A percentile compares a stretch with the other conserved stretches of the same genome.
These are phyloP conservation scores for Colletotrichum sojae DNA, from an alignment of 2,329 filamentous ascomycete species.

Conservation along the genomic window DNA sequence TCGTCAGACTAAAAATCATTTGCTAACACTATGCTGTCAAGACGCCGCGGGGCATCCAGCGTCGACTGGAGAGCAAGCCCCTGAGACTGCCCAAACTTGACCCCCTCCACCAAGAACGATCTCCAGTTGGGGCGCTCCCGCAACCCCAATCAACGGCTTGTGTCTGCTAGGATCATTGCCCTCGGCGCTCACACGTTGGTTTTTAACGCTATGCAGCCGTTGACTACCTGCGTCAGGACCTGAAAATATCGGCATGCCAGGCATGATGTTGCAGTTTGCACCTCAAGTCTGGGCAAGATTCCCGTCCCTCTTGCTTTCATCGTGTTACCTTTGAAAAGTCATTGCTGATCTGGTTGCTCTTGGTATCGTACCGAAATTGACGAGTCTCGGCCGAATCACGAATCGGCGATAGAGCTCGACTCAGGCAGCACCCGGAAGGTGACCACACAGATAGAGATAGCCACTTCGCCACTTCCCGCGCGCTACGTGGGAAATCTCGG, in stretches of 20 bases:
- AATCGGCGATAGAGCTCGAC: neutral
- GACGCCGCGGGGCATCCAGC: conserved; percentile 15
- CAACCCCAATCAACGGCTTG: conserved; percentile 27
- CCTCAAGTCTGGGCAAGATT: neutral
- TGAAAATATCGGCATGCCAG: neutral
- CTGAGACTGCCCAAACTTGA: conserved; percentile 24
- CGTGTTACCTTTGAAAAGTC: neutral
- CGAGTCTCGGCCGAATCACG: neutral
- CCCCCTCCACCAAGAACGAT: conserved; percentile 30
- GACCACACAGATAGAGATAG: too few species aligned
- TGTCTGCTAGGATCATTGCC: neutral
- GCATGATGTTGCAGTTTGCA: neutral
- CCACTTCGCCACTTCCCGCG: conserved; percentile 23
- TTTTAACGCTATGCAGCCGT: neutral
- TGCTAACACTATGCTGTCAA: conserved; percentile 32
- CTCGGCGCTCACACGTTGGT: conserved; percentile 2
- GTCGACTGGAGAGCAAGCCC: conserved; percentile 14
- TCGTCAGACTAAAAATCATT: conserved; percentile 24
- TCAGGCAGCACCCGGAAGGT: conserved; percentile 16
- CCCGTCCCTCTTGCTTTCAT: neutral
- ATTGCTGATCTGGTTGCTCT: neutral
- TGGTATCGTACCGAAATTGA: neutral
- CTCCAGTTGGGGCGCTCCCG: conserved; percentile 22
- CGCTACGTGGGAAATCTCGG: conserved; percentile 17
- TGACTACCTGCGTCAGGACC: neutral